phyloP scores from a whole-genome alignment of 768 basidiomycete genomes.

The Podaxis sp. region DNA sequence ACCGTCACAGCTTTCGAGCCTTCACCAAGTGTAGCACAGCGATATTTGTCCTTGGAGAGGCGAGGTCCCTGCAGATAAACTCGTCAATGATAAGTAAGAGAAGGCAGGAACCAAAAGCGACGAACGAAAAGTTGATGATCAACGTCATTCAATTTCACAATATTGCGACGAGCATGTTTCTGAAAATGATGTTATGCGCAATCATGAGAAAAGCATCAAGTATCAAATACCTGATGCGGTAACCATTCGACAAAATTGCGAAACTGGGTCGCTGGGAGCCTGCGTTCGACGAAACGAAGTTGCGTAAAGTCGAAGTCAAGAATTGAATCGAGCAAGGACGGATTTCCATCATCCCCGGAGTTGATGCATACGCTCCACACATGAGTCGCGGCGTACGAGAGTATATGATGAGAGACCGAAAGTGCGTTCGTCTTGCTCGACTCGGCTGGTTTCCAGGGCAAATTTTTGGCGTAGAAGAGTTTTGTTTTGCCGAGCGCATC shows the following conservation, averaged over 20 bases:
- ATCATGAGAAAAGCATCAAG: neutral
- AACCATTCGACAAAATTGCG: neutral
- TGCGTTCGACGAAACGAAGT: neutral
- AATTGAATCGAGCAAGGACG: neutral
- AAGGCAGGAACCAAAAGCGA: neutral
- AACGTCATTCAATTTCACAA: neutral
- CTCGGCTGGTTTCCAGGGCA: neutral
- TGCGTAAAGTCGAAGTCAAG: neutral
- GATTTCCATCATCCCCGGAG: neutral
- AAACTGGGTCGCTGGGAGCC: neutral
- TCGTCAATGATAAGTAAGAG: neutral
- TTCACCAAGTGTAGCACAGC: neutral
- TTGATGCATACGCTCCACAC: constrained; percentile 1
- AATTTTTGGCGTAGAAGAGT: neutral
- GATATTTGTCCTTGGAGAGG: neutral
- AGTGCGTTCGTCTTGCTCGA: neutral
- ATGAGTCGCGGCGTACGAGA: neutral
- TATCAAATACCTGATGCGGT: neutral
- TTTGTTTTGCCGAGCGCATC: neutral
- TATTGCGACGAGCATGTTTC: neutral
- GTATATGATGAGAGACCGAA: neutral
- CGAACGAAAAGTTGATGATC: neutral
- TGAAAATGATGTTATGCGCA: neutral
- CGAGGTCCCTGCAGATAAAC: neutral
- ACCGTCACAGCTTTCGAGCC: neutral